Evolutionary conservation across 495 filamentous ascomycete genomes (phyloP).

Genomic region (Cercophora scortea): DNA sequence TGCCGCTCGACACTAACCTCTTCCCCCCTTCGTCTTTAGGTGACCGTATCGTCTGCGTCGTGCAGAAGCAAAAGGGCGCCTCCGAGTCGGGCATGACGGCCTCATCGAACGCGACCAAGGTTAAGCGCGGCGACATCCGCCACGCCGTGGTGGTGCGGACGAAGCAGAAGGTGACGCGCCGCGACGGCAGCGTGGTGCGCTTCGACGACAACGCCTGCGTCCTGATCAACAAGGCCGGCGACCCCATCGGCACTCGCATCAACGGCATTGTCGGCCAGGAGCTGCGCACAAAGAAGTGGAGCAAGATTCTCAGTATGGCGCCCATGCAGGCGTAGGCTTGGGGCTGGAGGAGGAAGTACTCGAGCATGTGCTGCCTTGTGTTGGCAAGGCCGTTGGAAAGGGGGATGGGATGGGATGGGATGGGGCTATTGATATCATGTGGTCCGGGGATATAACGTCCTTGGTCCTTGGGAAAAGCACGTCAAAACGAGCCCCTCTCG

Average conservation of each 20-base stretch:
- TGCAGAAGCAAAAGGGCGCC: constrained; percentile 81
- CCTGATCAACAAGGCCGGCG: constrained; percentile 91
- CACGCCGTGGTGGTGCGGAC: constrained; percentile 95
- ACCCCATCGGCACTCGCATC: constrained; percentile 88
- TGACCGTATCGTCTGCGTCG: constrained; percentile 93
- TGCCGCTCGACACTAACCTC: not conserved
- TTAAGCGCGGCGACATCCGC: constrained; percentile 91
- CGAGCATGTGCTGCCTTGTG: too few species aligned
- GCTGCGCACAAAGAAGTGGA: constrained; percentile 83
- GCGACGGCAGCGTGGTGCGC: constrained; percentile 78
- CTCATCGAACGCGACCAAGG: constrained; percentile 72
- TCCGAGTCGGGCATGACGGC: constrained; percentile 45
- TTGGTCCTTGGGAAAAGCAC: too few species aligned
- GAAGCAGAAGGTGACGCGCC: constrained; percentile 72
- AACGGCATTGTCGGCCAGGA: constrained; percentile 86
- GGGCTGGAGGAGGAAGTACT: too few species aligned
- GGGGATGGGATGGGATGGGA: too few species aligned
- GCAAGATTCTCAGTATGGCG: constrained; percentile 93
- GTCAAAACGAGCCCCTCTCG: too few species aligned
- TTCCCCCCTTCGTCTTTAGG: constrained; percentile 42
- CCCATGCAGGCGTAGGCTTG: constrained; percentile 74
- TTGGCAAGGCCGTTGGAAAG: too few species aligned
- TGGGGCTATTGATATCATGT: too few species aligned
- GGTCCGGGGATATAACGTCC: too few species aligned
- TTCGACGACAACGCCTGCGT: constrained; percentile 99